Evolutionary conservation across 768 basidiomycete species (phyloP).

Genomic region (Daedaleopsis sinensis): DNA sequence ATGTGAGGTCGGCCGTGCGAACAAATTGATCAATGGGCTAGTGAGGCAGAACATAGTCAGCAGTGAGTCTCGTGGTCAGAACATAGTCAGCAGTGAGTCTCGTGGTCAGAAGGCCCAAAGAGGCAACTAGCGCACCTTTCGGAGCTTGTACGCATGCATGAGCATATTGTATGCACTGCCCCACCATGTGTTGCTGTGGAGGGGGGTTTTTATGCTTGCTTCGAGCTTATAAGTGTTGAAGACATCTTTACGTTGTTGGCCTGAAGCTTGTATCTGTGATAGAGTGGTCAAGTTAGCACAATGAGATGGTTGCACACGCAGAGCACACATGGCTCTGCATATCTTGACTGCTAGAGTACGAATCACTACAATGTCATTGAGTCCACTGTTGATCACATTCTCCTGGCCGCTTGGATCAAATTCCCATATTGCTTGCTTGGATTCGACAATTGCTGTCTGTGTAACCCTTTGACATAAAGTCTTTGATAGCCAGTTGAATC

Average conservation of each 20-base stretch:
- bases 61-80: too few species aligned
- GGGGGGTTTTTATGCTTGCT: not conserved
- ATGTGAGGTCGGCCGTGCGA: conserved; percentile 31
- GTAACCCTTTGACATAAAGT: conserved; percentile 36
- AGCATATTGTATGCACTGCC: not conserved
- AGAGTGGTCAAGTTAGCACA: too few species aligned
- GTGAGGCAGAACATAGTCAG: not conserved
- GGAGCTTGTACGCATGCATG: not conserved
- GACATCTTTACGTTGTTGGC: not conserved
- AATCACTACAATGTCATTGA: conserved; percentile 36
- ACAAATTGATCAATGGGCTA: conserved; percentile 21
- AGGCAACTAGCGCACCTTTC: not conserved
- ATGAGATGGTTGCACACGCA: not conserved
- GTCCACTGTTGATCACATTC: conserved; percentile 31
- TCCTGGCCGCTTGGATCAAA: conserved; percentile 30
- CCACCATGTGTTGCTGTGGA: not conserved
- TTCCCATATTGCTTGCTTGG: conserved; percentile 36
- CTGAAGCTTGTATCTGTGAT: not conserved
- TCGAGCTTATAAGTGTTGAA: not conserved
- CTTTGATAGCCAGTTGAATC: conserved; percentile 30
- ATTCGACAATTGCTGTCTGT: conserved; percentile 32
- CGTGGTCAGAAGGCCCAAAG: too few species aligned
- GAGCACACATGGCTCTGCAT: conserved; percentile 11
- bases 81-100: too few species aligned
- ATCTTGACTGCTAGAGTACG: conserved; percentile 36